These are phyloP conservation scores for Erodium texanum DNA, from an alignment of 441 rosid species.

Conservation along the genomic window DNA sequence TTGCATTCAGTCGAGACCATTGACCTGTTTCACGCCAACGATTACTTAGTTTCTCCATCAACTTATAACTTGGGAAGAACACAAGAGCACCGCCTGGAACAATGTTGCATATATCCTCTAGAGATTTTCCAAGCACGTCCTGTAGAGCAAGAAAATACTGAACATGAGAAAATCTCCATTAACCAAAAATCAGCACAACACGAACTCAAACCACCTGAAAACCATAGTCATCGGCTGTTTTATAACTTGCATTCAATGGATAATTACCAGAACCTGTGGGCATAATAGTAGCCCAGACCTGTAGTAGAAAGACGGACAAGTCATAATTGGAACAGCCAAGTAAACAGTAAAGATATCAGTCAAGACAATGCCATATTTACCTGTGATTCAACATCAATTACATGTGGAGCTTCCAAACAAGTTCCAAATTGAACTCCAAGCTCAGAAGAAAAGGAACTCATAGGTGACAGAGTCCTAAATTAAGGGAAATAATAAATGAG, in stretches of 20 bases:
- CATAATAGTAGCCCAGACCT: constrained; percentile 81
- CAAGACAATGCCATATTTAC: constrained; percentile 28
- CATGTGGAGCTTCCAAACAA: constrained; percentile 95
- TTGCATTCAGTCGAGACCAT: constrained; percentile 68
- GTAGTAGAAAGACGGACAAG: constrained; percentile 25
- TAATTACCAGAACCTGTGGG: constrained; percentile 64
- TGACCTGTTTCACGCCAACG: constrained; percentile 95
- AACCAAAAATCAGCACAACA: constrained; percentile 18
- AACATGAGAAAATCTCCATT: constrained; percentile 16
- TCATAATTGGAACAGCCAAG: constrained; percentile 16
- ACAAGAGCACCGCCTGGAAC: constrained; percentile 90
- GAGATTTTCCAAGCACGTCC: constrained; percentile 85
- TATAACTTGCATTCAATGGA: constrained; percentile 83
- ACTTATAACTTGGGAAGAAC: constrained; percentile 95
- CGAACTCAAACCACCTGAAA: constrained; percentile 57
- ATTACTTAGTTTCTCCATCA: constrained; percentile 79
- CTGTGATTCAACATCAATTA: constrained; percentile 75
- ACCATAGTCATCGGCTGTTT: constrained; percentile 68
- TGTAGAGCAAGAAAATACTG: constrained; percentile 26
- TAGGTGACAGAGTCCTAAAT: constrained; percentile 82
- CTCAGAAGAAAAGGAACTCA: constrained; percentile 90
- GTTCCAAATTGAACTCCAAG: constrained; percentile 92
- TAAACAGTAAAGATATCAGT: constrained; percentile 11
- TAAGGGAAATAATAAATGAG: constrained; percentile 18
- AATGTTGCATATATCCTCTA: constrained; percentile 72